Evolutionary conservation across 2,329 filamentous ascomycete genomes (phyloP), one percentile per base, ranked within the genome.

Genomic region (Clarireedia monteithiana): DNA sequence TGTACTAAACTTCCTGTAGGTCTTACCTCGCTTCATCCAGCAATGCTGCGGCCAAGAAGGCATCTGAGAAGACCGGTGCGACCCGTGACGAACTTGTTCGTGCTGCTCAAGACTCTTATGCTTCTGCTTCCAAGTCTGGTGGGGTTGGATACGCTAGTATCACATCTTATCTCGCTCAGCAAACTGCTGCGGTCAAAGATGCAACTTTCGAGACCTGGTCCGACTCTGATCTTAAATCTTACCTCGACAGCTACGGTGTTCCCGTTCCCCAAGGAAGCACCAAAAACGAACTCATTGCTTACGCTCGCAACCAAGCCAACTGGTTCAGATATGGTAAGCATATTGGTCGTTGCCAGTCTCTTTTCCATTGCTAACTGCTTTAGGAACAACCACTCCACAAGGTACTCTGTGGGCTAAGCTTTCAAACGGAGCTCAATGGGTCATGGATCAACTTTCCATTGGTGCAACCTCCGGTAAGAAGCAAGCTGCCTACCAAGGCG

Each of bases 221-320:
- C 24, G 74, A 78, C 50, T 79, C 76, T 42, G 64, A 59, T 26
- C 75, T 94, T 59, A 91, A 92, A 76, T 74, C 81, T 1, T 92
- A 91, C 66, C 80, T 92, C 6, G 88, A 92, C 68, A 86, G 83
- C 59, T 92, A 90, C 61, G 89, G 89, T 39, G 74, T 92, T 42
- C 57, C 61, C 2, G 66, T 66, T 40, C 65, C 64, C 46, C 66
- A 69, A 61, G 67, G 59, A 5, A 66, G 64, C n/a, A 64, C 57
- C 34, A 66, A 63, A 55, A 86, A 91, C 58, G 79, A 90, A 67
- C 76, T 92, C 20, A 81, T 82, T 59, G 86, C 86, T 7, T 76
- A 82, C 58, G 88, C 86, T 15, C 83, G 86, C 62, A 85, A 84
- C 69, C 85, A 91, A 64, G 79, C 82, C 23, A 88, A 85, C 23